A percentile compares a stretch with the other conserved stretches of the same genome.
Conservation (phyloP, 208 protist genomes). For the Naegleria gruberi region DNA sequence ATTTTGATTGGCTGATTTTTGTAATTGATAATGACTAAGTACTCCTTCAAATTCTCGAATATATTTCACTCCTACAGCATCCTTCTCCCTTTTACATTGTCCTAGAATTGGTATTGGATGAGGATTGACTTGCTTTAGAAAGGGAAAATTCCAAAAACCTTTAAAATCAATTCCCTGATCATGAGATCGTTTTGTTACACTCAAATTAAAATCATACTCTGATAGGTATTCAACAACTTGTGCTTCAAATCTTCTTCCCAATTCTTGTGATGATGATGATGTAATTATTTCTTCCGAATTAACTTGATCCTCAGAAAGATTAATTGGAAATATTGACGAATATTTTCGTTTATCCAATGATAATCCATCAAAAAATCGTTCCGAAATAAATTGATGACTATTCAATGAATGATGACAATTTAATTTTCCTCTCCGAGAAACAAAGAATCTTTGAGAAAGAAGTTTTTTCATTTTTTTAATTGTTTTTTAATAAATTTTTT, state of each 20-base stretch:
- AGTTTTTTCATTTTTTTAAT: too few species aligned
- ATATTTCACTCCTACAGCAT: not conserved
- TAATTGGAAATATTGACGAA: too few species aligned
- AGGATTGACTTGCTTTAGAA: not conserved
- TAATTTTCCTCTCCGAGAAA: too few species aligned
- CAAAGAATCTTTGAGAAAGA: too few species aligned
- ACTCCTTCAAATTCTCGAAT: not conserved
- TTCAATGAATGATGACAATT: too few species aligned
- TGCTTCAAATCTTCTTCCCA: not conserved
- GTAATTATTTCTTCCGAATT: too few species aligned
- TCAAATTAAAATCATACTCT: not conserved
- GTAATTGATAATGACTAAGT: not conserved
- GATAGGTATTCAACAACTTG: not conserved
- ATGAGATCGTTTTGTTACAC: not conserved
- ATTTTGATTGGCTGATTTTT: not conserved
- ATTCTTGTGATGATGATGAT: not conserved
- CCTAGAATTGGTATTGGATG: not conserved
- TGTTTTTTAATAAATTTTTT: too few species aligned
- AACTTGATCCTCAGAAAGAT: too few species aligned
- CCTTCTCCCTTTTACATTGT: not conserved
- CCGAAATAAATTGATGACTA: too few species aligned
- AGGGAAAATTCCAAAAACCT: not conserved
- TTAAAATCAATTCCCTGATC: constrained; percentile 7
- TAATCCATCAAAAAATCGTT: too few species aligned
- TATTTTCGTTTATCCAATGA: too few species aligned